phyloP scores from a whole-genome alignment of 2,329 filamentous ascomycete species.

The Pseudogymnoascus destructans region DNA sequence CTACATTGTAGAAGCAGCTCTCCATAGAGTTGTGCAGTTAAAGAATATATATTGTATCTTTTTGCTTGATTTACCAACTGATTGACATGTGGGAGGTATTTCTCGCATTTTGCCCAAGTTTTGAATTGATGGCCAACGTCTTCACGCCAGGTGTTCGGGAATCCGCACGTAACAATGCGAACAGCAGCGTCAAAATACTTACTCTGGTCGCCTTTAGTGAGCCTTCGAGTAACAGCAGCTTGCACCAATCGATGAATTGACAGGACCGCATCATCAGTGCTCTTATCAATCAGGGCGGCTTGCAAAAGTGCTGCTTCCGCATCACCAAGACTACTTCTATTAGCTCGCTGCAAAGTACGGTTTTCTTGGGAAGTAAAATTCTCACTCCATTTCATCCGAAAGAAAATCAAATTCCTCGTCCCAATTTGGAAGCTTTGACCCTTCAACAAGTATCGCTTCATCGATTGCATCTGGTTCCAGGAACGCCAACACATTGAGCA shows the following conservation, averaged over 20 bases:
- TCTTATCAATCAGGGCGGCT: constrained; percentile 18
- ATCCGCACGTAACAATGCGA: constrained; percentile 20
- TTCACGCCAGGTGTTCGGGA: constrained; percentile 21
- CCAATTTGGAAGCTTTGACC: constrained; percentile 14
- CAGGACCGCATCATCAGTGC: constrained; percentile 14
- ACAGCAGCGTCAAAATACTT: constrained; percentile 20
- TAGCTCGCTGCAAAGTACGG: background rate
- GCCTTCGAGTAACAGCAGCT: constrained; percentile 14
- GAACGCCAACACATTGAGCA: constrained; percentile 22
- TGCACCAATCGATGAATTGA: constrained; percentile 22
- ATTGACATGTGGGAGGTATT: constrained; percentile 24
- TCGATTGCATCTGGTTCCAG: constrained; percentile 23
- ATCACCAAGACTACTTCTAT: constrained; percentile 15
- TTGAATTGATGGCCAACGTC: constrained; percentile 22
- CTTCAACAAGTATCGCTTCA: constrained; percentile 20
- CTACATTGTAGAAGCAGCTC: constrained; percentile 21
- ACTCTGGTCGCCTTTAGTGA: constrained; percentile 11
- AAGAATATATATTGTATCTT: constrained; percentile 12
- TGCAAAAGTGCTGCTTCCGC: constrained; percentile 17
- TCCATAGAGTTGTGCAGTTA: constrained; percentile 16
- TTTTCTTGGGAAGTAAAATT: background rate
- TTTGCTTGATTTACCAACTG: constrained; percentile 19
- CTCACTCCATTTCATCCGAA: constrained; percentile 24
- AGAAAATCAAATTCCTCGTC: constrained; percentile 19
- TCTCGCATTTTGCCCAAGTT: constrained; percentile 23